Percentiles rank a stretch among this genome's conserved stretches.
Evolutionary conservation across 495 filamentous ascomycete species (phyloP).

Genomic region (Penicillium odoratum): DNA sequence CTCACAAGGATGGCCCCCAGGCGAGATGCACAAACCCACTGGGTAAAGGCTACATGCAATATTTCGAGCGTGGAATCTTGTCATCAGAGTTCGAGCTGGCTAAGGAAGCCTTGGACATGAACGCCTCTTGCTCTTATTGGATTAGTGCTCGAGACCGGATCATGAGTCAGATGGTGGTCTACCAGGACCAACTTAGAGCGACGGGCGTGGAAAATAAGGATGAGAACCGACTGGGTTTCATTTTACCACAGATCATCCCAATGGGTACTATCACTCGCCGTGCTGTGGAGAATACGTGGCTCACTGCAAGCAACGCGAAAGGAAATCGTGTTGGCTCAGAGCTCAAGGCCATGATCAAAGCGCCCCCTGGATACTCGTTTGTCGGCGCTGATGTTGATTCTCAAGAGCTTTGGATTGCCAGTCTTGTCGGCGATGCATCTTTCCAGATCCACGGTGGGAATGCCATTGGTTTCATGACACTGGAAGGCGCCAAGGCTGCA

Average conservation of each 20-base stretch:
- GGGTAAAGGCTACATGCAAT: conserved; percentile 84
- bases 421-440: conserved; percentile 88
- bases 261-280: conserved; percentile 99
- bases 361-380: conserved; percentile 86
- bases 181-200: conserved; percentile 59
- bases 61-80: conserved; percentile 87
- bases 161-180: conserved; percentile 89
- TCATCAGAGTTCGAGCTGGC: conserved; percentile 86
- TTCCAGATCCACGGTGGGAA: conserved; percentile 95
- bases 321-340: conserved; percentile 93
- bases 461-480: conserved; percentile 97
- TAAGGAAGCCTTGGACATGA: conserved; percentile 95
- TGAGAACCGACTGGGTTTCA: conserved; percentile 65
- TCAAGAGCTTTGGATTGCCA: conserved; percentile 99
- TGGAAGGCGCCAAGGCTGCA: conserved; percentile 91
- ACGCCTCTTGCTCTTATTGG: conserved; percentile 98
- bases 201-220: conserved; percentile 13
- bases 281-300: conserved; percentile 96
- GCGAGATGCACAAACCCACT: conserved; percentile 82
- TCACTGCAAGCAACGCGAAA: conserved; percentile 97
- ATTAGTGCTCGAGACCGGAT: conserved; percentile 93
- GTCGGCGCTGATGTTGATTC: conserved; percentile 98
- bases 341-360: conserved; percentile 93
- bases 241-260: conserved; percentile 97
- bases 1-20: conserved; percentile 90